Conservation (phyloP, 108 stramenopile species). For the Nitzschia sp. region DNA sequence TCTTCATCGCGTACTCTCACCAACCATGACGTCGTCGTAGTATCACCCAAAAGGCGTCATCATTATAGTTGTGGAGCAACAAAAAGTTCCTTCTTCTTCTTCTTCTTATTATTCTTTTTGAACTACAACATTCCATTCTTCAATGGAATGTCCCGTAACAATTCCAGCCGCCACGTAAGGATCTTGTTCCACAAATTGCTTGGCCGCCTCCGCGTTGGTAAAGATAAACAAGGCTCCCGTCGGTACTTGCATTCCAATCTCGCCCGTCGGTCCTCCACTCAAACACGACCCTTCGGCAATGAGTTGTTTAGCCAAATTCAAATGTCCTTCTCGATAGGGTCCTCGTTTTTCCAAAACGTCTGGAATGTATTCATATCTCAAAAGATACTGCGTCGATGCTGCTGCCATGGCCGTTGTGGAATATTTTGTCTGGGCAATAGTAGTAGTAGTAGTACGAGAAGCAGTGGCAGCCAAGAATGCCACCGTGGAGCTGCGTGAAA, state of each 20-base stretch:
- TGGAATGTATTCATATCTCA: conserved; percentile 80
- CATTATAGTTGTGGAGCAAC: too few relatives aligned
- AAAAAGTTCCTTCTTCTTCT: too few relatives aligned
- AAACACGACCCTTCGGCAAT: conserved; percentile 65
- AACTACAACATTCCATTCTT: conserved; percentile 83
- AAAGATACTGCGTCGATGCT: conserved; percentile 30
- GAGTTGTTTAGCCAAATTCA: conserved; percentile 69
- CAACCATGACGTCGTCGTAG: too few relatives aligned
- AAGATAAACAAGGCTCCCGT: conserved; percentile 82
- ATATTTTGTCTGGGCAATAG: background rate
- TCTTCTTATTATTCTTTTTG: conserved; percentile 64
- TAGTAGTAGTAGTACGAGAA: background rate
- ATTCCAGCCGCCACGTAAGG: conserved; percentile 80
- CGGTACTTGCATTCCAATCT: conserved; percentile 53
- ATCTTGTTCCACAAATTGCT: conserved; percentile 68
- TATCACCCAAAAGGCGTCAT: too few relatives aligned
- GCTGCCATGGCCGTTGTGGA: conserved; percentile 10
- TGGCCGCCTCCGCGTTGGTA: conserved; percentile 63
- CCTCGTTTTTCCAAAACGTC: conserved; percentile 86
- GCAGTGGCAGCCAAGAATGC: conserved; percentile 15
- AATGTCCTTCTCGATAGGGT: conserved; percentile 77
- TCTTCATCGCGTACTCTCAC: too few relatives aligned
- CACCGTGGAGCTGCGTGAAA: conserved; percentile 5
- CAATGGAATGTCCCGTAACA: conserved; percentile 70
- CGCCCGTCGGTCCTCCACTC: conserved; percentile 66